These are phyloP conservation scores for Cerrena zonata DNA, from an alignment of 1,284 basidiomycete species.

Conservation along the genomic window DNA sequence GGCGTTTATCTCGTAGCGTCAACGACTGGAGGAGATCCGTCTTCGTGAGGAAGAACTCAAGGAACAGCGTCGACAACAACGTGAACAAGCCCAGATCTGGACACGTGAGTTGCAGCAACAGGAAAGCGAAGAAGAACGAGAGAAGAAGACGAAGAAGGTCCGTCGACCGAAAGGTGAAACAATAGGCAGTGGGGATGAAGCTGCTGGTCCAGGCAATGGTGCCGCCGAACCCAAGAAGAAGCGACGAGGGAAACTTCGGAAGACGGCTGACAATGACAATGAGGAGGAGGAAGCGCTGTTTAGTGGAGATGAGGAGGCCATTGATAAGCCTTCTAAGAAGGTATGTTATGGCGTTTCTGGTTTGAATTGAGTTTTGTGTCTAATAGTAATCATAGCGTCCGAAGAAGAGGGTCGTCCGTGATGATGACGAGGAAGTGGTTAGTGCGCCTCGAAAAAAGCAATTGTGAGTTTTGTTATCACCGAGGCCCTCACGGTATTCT, in stretches of 20 bases:
- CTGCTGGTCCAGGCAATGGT: conserved; percentile 15
- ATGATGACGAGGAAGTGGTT: conserved; percentile 61
- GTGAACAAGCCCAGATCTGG: conserved; percentile 79
- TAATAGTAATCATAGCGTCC: conserved; percentile 34
- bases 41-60: conserved; percentile 64
- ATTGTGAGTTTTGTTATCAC: conserved; percentile 47
- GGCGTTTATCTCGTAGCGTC: conserved; percentile 34
- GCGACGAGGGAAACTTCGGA: conserved; percentile 25
- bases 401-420: conserved; percentile 70
- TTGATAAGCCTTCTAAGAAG: conserved; percentile 62
- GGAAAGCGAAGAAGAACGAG: conserved; percentile 72
- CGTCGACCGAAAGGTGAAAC: conserved; percentile 34
- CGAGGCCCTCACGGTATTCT: too few species aligned
- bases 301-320: conserved; percentile 59
- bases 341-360: conserved; percentile 29
- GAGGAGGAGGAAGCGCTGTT: conserved; percentile 55
- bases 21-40: conserved; percentile 52
- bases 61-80: conserved; percentile 64
- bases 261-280: conserved; percentile 18
- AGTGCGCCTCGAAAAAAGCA: conserved; percentile 61
- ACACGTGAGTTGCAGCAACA: conserved; percentile 60
- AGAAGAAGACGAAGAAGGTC: conserved; percentile 55
- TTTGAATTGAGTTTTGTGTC: neutral
- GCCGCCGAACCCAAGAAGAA: conserved; percentile 30
- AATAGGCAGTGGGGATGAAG: conserved; percentile 53